phyloP scores from a whole-genome alignment of 2,329 filamentous ascomycete species.

The Salinomyces thailandicus region DNA sequence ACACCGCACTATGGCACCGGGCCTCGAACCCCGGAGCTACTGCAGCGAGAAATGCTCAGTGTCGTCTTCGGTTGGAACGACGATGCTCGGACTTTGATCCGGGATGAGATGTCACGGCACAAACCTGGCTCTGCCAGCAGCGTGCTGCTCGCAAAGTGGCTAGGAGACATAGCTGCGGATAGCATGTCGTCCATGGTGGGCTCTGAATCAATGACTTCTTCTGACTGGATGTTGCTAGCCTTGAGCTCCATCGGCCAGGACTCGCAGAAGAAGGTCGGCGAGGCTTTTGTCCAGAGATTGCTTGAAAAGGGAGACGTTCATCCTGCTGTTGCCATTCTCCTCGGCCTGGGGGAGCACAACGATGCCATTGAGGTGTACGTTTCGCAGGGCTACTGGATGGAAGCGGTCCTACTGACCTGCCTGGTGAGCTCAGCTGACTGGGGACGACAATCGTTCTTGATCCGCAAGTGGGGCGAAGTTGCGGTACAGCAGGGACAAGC shows the following conservation, averaged over 20 bases:
- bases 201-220: conserved; percentile 78
- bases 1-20: conserved; percentile 46
- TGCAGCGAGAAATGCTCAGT: conserved; percentile 81
- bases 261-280: conserved; percentile 81
- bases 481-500: conserved; percentile 79
- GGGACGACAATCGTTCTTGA: conserved; percentile 78
- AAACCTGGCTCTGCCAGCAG: conserved; percentile 61
- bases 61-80: conserved; percentile 93
- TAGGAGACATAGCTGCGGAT: conserved; percentile 74
- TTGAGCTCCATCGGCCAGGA: conserved; percentile 69
- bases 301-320: conserved; percentile 85
- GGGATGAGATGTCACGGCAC: conserved; percentile 73
- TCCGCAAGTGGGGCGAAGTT: conserved; percentile 91
- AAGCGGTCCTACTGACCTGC: conserved; percentile 80
- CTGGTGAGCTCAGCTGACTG: conserved; percentile 75
- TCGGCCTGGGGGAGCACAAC: conserved; percentile 83
- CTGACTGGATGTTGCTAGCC: conserved; percentile 94
- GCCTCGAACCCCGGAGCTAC: conserved; percentile 51
- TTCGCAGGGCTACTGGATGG: conserved; percentile 83
- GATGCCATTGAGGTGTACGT: conserved; percentile 96
- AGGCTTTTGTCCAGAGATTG: conserved; percentile 80
- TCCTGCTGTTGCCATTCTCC: conserved; percentile 81
- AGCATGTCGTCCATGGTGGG: conserved; percentile 64
- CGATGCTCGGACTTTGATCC: conserved; percentile 68
- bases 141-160: conserved; percentile 83